phyloP scores from a whole-genome alignment of 805 yeast genomes.

The Priceomyces fermenticarens region DNA sequence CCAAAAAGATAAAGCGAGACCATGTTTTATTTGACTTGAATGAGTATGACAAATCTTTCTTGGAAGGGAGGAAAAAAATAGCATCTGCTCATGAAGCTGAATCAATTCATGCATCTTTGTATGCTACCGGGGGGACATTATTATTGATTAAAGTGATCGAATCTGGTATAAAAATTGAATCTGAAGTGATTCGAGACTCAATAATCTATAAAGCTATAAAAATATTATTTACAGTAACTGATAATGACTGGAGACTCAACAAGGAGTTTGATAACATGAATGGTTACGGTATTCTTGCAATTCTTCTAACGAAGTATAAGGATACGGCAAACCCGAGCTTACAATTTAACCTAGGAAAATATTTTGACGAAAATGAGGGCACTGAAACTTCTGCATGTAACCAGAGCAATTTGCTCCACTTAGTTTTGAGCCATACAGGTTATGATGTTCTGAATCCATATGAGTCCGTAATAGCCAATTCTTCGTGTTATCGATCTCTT shows the following conservation, averaged over 20 bases:
- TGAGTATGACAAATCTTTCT: slow-evolving; percentile 8
- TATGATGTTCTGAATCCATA: slow-evolving; percentile 48
- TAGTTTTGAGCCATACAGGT: slow-evolving; percentile 53
- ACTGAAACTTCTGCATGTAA: slow-evolving; percentile 6
- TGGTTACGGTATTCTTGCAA: slow-evolving; percentile 59
- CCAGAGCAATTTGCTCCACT: slow-evolving; percentile 38
- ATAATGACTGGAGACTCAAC: slow-evolving; percentile 47
- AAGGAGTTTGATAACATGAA: slow-evolving; percentile 58
- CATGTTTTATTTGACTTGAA: slow-evolving; percentile 19
- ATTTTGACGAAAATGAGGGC: slow-evolving; percentile 6
- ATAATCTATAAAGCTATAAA: slow-evolving; percentile 33
- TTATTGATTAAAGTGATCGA: slow-evolving; percentile 47
- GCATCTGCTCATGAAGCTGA: slow-evolving; percentile 20
- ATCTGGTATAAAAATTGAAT: slow-evolving; percentile 20
- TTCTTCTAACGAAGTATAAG: slow-evolving; percentile 49
- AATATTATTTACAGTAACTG: slow-evolving; percentile 41
- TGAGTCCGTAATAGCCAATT: slow-evolving; percentile 57
- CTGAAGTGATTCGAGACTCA: slow-evolving; percentile 9
- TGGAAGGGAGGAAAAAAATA: slow-evolving; percentile 7
- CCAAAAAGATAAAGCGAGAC: slow-evolving; percentile 13
- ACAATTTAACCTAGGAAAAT: slow-evolving; percentile 8
- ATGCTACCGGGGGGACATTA: slow-evolving; percentile 52
- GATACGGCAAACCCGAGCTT: slow-evolving; percentile 14
- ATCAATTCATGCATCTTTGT: slow-evolving; percentile 30
- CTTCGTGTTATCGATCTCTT: slow-evolving; percentile 50